A percentile compares a stretch with the other conserved stretches of the same genome.
phyloP scores from a whole-genome alignment of 1,139 yeast species.

The Geotrichum histeridarum region DNA sequence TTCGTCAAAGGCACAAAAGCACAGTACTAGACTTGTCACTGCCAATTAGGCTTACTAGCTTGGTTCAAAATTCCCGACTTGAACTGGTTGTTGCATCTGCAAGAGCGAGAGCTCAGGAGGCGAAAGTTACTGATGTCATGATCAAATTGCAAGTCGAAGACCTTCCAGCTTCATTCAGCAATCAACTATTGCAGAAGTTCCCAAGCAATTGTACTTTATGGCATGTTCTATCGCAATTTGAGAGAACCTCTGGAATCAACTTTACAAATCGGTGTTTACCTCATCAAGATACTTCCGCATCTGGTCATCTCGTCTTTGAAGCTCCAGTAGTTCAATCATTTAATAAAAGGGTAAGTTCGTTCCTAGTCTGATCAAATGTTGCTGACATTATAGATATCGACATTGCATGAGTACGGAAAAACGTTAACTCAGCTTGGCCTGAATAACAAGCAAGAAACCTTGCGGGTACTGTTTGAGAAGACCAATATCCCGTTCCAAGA shows the following conservation, averaged over 20 bases:
- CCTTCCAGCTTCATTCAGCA: slow-evolving; percentile 26
- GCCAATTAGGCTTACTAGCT: slow-evolving; percentile 30
- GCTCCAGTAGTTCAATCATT: slow-evolving; percentile 30
- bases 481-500: slow-evolving; percentile 24
- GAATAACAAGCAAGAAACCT: slow-evolving; percentile 26
- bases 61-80: slow-evolving; percentile 31
- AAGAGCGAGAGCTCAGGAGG: slow-evolving; percentile 14
- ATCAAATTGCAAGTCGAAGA: slow-evolving; percentile 29
- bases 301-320: slow-evolving; percentile 25
- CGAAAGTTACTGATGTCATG: slow-evolving; percentile 20
- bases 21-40: slow-evolving; percentile 25
- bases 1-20: slow-evolving; percentile 16
- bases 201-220: slow-evolving; percentile 25
- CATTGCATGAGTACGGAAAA: slow-evolving; percentile 26
- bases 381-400: slow-evolving; percentile 12
- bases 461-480: slow-evolving; percentile 29
- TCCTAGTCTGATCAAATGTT: neutral
- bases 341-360: slow-evolving; percentile 19
- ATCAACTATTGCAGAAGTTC: slow-evolving; percentile 27
- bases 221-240: slow-evolving; percentile 29
- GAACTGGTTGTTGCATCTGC: slow-evolving; percentile 26
- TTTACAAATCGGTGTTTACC: slow-evolving; percentile 26
- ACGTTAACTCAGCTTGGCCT: slow-evolving; percentile 28
- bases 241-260: slow-evolving; percentile 28
- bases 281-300: slow-evolving; percentile 16